A percentile compares a stretch with the other conserved stretches of the same genome.
These are phyloP conservation scores for Torulaspora quercuum DNA, from an alignment of 805 yeast species.

Conservation along the genomic window DNA sequence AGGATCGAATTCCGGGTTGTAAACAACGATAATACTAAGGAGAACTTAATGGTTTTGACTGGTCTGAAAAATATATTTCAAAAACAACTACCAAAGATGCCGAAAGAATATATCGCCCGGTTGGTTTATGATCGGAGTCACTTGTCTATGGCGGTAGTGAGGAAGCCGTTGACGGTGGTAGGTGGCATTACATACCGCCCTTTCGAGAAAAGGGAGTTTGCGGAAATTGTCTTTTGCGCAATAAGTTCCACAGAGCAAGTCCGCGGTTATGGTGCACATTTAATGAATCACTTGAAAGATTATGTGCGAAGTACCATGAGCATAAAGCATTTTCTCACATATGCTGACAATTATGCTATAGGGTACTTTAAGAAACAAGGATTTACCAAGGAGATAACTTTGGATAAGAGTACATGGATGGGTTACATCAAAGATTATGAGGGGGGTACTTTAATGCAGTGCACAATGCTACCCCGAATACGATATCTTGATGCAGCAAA, in stretches of 20 bases:
- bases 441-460: constrained; percentile 98
- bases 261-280: constrained; percentile 96
- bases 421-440: constrained; percentile 98
- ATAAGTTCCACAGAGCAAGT: constrained; percentile 97
- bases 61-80: constrained; percentile 96
- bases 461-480: constrained; percentile 84
- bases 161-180: constrained; percentile 90
- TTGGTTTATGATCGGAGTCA: constrained; percentile 93
- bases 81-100: constrained; percentile 98
- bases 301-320: constrained; percentile 86
- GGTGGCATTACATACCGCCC: constrained; percentile 98
- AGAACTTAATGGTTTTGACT: constrained; percentile 84
- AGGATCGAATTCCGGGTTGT: constrained; percentile 94
- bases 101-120: constrained; percentile 91
- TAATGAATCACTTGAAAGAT: constrained; percentile 97
- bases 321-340: constrained; percentile 81
- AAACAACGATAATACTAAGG: constrained; percentile 85
- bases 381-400: constrained; percentile 87
- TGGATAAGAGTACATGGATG: constrained; percentile 89
- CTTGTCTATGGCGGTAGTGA: constrained; percentile 90
- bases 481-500: constrained; percentile 87
- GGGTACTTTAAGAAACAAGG: constrained; percentile 99
- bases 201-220: constrained; percentile 83
- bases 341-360: constrained; percentile 98
- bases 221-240: constrained; percentile 98